Conservation (phyloP, 208 protist genomes). For the Wallacemonas sp. region DNA sequence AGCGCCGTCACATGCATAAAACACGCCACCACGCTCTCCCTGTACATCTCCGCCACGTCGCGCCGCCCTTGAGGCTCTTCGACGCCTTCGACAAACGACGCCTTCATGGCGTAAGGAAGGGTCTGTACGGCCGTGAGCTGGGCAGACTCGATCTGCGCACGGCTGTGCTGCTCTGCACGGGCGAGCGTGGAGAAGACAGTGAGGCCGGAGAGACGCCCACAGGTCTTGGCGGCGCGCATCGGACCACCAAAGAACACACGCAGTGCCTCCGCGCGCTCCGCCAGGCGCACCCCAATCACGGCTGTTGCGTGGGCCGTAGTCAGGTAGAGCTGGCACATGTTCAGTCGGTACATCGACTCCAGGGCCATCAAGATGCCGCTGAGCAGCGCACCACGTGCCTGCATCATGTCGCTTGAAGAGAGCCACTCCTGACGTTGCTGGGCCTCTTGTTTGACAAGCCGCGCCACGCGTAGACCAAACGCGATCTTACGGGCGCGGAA, state of each 20-base stretch:
- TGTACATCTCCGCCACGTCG: constrained; percentile 24
- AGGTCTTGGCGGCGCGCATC: constrained; percentile 48
- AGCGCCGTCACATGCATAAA: constrained; percentile 23
- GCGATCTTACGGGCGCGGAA: constrained; percentile 31
- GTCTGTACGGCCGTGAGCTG: constrained; percentile 8
- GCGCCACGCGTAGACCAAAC: constrained; percentile 7
- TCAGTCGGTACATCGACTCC: constrained; percentile 42
- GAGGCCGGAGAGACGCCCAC: constrained; percentile 36
- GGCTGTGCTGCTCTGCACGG: constrained; percentile 24
- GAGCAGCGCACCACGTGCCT: constrained; percentile 23
- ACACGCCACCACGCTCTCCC: not conserved
- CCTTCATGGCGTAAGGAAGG: constrained; percentile 10
- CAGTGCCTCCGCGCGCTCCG: constrained; percentile 48
- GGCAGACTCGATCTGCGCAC: not conserved
- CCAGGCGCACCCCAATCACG: constrained; percentile 33
- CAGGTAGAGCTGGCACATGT: constrained; percentile 39
- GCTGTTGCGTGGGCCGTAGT: constrained; percentile 35
- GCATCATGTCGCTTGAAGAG: constrained; percentile 19
- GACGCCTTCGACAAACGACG: constrained; percentile 16
- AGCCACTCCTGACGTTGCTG: constrained; percentile 39
- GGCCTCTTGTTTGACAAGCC: constrained; percentile 24
- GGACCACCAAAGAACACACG: constrained; percentile 45
- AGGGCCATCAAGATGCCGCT: constrained; percentile 16
- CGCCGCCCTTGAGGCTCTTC: constrained; percentile 17
- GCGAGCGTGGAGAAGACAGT: constrained; percentile 51